phyloP scores from a whole-genome alignment of 2,329 filamentous ascomycete species.

The Calonectria pteridis region DNA sequence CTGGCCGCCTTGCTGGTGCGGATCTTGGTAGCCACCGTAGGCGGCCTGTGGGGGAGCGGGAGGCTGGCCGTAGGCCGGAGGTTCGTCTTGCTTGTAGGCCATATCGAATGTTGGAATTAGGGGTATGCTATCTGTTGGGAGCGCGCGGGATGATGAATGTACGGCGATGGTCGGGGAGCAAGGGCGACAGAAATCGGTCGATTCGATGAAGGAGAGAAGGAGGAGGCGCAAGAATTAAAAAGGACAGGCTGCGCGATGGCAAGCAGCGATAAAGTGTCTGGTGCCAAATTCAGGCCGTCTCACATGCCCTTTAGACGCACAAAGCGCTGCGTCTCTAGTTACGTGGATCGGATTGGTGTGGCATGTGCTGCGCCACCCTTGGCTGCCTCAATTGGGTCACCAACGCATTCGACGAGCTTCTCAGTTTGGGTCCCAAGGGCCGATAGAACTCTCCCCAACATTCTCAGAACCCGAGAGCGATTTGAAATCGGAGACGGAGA shows the following conservation, averaged over 20 bases:
- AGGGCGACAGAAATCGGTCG: slow-evolving; percentile 14
- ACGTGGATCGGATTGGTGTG: slow-evolving; percentile 42
- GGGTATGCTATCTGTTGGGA: background rate
- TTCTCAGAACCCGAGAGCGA: background rate
- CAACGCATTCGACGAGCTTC: slow-evolving; percentile 28
- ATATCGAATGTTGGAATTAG: slow-evolving; percentile 30
- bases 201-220: slow-evolving; percentile 18
- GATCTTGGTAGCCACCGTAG: slow-evolving; percentile 57
- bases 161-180: background rate
- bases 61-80: slow-evolving; percentile 61
- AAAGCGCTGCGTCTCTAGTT: slow-evolving; percentile 39
- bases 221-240: slow-evolving; percentile 1
- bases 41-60: slow-evolving; percentile 57
- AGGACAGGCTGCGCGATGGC: slow-evolving; percentile 1
- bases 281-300: slow-evolving; percentile 41
- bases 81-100: slow-evolving; percentile 60
- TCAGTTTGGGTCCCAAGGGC: background rate
- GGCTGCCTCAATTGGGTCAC: slow-evolving; percentile 33
- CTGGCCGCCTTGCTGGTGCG: slow-evolving; percentile 45
- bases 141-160: slow-evolving; percentile 6
- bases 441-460: slow-evolving; percentile 6
- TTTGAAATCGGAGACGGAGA: slow-evolving; percentile 1
- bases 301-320: slow-evolving; percentile 44
- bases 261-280: slow-evolving; percentile 27
- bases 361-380: slow-evolving; percentile 51